These are phyloP conservation scores for Canna indica DNA, from an alignment of 176 grass and related monocot genomes.

Conservation along the genomic window DNA sequence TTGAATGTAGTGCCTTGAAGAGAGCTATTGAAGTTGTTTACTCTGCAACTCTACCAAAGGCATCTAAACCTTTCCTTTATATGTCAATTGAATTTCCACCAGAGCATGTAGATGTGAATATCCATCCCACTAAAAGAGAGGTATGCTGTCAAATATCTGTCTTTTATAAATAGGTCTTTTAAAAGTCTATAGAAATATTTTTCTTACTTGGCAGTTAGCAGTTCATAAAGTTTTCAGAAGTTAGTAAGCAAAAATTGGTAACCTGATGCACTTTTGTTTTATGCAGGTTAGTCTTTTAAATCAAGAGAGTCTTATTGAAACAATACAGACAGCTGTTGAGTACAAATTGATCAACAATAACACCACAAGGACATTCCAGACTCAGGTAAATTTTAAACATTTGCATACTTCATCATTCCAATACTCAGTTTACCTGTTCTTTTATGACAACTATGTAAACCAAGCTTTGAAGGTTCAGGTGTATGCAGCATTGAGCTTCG, in stretches of 20 bases:
- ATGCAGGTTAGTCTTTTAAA: slow-evolving; percentile 96
- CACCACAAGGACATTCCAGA: slow-evolving; percentile 85
- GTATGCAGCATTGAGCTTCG: neutral
- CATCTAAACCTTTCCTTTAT: slow-evolving; percentile 95
- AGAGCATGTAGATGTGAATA: slow-evolving; percentile 87
- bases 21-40: slow-evolving; percentile 87
- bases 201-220: neutral
- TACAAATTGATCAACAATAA: slow-evolving; percentile 79
- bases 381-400: slow-evolving; percentile 41
- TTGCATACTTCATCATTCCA: slow-evolving; percentile 3
- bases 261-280: neutral
- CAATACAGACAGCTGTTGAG: slow-evolving; percentile 58
- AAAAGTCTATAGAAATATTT: neutral
- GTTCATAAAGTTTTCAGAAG: neutral
- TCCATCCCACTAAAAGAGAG: slow-evolving; percentile 98
- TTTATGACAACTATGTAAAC: neutral
- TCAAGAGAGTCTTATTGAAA: slow-evolving; percentile 84
- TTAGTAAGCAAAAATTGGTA: neutral
- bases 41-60: slow-evolving; percentile 74
- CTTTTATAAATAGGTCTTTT: neutral
- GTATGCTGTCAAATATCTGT: slow-evolving; percentile 23
- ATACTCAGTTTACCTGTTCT: neutral
- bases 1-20: slow-evolving; percentile 79
- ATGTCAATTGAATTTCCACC: slow-evolving; percentile 89
- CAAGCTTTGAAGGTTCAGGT: neutral